Percentiles rank a stretch among this genome's conserved stretches.
Conservation (phyloP, 2,329 filamentous ascomycete genomes). For the Escovopsis sp. region DNA sequence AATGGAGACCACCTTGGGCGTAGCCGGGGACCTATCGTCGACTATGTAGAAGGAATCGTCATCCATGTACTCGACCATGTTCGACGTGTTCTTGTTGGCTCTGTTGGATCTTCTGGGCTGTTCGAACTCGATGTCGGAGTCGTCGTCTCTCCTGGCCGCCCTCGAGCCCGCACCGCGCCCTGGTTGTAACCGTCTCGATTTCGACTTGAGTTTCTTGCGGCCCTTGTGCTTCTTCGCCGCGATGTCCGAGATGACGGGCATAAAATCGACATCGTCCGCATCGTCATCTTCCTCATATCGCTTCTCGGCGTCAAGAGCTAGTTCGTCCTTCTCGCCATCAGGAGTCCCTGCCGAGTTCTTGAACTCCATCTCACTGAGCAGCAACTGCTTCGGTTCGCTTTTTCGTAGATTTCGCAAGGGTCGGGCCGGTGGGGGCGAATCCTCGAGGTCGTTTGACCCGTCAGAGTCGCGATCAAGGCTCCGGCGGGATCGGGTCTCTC, state of each 20-base stretch:
- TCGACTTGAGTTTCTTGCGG: slow-evolving; percentile 10
- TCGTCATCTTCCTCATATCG: slow-evolving; percentile 19
- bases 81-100: slow-evolving; percentile 26
- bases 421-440: neutral
- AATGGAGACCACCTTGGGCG: slow-evolving; percentile 46
- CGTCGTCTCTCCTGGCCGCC: slow-evolving; percentile 6
- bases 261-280: slow-evolving; percentile 17
- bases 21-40: slow-evolving; percentile 28
- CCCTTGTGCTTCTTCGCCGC: slow-evolving; percentile 7
- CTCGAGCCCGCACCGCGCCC: neutral
- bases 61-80: slow-evolving; percentile 42
- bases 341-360: slow-evolving; percentile 7
- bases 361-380: slow-evolving; percentile 12
- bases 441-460: slow-evolving; percentile 8
- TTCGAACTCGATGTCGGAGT: slow-evolving; percentile 40
- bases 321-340: slow-evolving; percentile 18
- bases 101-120: slow-evolving; percentile 33
- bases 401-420: slow-evolving; percentile 11
- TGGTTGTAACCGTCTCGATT: slow-evolving; percentile 10
- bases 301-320: slow-evolving; percentile 14
- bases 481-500: slow-evolving; percentile 10
- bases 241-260: slow-evolving; percentile 24
- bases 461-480: neutral
- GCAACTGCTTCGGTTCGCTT: slow-evolving; percentile 13
- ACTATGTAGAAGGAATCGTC: slow-evolving; percentile 40